Conservation (phyloP, 768 basidiomycete genomes). For the Kondoa malvinella region DNA sequence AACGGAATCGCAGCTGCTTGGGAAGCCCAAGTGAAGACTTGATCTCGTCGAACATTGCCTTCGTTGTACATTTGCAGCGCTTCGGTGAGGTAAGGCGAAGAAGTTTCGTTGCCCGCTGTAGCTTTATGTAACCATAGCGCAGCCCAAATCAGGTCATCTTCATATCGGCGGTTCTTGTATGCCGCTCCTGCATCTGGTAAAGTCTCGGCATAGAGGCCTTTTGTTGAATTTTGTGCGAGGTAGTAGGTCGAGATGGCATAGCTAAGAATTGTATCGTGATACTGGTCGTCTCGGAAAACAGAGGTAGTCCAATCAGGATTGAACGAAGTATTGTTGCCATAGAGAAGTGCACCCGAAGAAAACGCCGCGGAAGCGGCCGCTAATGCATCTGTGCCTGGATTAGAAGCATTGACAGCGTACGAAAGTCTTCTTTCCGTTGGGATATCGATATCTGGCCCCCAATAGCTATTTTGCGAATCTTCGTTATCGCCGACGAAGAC, state of each 20-base stretch:
- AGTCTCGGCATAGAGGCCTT: constrained; percentile 34
- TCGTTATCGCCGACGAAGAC: constrained; percentile 60
- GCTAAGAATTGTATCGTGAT: constrained; percentile 48
- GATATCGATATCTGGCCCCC: constrained; percentile 70
- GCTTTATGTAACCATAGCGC: constrained; percentile 1
- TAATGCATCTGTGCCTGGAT: constrained; percentile 85
- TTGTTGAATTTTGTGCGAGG: constrained; percentile 54
- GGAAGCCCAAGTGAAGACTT: constrained; percentile 77
- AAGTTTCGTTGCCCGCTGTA: constrained; percentile 8
- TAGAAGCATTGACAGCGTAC: constrained; percentile 50
- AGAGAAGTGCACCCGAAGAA: constrained; percentile 38
- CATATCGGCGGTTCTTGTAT: constrained; percentile 54
- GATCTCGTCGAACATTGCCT: constrained; percentile 42
- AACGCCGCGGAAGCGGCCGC: constrained; percentile 48
- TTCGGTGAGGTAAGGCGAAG: constrained; percentile 8
- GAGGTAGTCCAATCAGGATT: constrained; percentile 1
- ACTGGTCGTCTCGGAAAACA: constrained; percentile 53
- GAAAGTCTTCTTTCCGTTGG: constrained; percentile 51
- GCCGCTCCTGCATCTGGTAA: constrained; percentile 47
- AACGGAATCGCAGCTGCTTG: constrained; percentile 49
- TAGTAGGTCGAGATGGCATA: constrained; percentile 61
- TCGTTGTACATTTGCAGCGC: constrained; percentile 34
- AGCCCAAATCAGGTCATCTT: constrained; percentile 11
- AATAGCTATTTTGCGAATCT: constrained; percentile 56
- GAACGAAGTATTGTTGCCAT: constrained; percentile 38